Base-by-base conservation (phyloP, 306 rosid genomes). In the Sicyos edulis region DNA sequence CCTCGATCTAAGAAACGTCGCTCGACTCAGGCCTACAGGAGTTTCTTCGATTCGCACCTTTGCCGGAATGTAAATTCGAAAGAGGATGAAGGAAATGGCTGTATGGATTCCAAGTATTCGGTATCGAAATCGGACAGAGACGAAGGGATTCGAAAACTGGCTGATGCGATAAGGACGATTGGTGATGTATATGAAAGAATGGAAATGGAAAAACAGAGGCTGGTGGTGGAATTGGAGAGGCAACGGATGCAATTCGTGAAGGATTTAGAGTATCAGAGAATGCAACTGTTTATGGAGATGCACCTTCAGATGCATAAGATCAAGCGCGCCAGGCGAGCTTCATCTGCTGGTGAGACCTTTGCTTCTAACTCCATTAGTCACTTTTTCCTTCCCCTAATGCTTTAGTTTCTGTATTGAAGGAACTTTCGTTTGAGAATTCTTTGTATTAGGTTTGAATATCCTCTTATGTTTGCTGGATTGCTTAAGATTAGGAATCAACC, bases 171-270 rank as follows among this genome's bases (percentile, higher is more conserved):
- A 22, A 85, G 80, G 80, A 87, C 78, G 75, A 75, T 86, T 22
- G 85, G 81, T 4, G 87, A 82, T 62, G 81, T 79, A 54, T 88
- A 87, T 4, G 86, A 84, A 83, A 84, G 87, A 79, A 93, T 88
- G 20, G 91, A 90, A 64, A 64, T 40, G 7, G 63, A 74, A 40
- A 88, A 86, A 76, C 89, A 82, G 78, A 82, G 77, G 80, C 88
- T 86, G 73, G 82, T 86, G 82, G 62, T 85, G 7, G 91, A 88
- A 83, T 77, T 85, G 84, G 96, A 90, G 85, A 86, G 80, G 71
- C 90, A 83, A 72, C 83, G 86, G 71, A 84, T 86, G 96, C 89
- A 87, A 47, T 87, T 87, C 72, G 68, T 84, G 12, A 87, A 84
- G 82, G 96, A 89, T 79, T 84, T 86, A 84, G 93, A 90, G 74